phyloP scores from a whole-genome alignment of 2,329 filamentous ascomycete genomes.

The Clonostachys rosea region DNA sequence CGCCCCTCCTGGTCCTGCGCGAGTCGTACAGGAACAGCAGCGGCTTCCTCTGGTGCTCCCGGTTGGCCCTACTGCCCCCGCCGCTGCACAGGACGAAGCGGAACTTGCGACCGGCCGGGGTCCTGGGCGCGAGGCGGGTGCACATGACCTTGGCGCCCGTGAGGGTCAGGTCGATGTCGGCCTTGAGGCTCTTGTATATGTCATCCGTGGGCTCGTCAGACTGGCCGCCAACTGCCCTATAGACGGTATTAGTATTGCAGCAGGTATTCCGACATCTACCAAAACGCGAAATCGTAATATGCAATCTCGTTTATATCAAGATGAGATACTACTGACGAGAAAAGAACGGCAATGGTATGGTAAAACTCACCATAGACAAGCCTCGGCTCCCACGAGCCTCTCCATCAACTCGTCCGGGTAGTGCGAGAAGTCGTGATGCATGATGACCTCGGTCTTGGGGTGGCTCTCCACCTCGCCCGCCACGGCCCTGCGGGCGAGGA shows the following conservation, averaged over 20 bases:
- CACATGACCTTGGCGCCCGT: constrained; percentile 54
- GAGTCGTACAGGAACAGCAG: constrained; percentile 28
- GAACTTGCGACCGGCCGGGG: constrained; percentile 24
- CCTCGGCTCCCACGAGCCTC: constrained; percentile 46
- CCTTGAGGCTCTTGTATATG: constrained; percentile 35
- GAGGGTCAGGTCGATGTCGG: constrained; percentile 57
- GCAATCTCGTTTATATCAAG: too few species aligned
- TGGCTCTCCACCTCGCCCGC: constrained; percentile 31
- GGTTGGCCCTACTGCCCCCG: constrained; percentile 22
- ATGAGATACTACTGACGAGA: neutral
- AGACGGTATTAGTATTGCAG: neutral
- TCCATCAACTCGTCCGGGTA: constrained; percentile 34
- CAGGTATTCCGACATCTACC: too few species aligned
- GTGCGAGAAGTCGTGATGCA: constrained; percentile 46
- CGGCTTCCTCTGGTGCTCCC: constrained; percentile 24
- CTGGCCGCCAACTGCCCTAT: constrained; percentile 33
- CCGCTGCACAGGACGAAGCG: constrained; percentile 37
- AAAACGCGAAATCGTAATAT: too few species aligned
- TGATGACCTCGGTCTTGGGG: constrained; percentile 43
- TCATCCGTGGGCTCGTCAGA: constrained; percentile 41
- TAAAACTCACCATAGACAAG: constrained; percentile 57
- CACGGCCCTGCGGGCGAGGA: constrained; percentile 42
- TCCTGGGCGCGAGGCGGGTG: constrained; percentile 17
- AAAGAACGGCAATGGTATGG: neutral
- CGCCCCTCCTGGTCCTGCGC: constrained; percentile 27